phyloP scores from a whole-genome alignment of 164 flowering plant genomes.

The Berberis thunbergii region DNA sequence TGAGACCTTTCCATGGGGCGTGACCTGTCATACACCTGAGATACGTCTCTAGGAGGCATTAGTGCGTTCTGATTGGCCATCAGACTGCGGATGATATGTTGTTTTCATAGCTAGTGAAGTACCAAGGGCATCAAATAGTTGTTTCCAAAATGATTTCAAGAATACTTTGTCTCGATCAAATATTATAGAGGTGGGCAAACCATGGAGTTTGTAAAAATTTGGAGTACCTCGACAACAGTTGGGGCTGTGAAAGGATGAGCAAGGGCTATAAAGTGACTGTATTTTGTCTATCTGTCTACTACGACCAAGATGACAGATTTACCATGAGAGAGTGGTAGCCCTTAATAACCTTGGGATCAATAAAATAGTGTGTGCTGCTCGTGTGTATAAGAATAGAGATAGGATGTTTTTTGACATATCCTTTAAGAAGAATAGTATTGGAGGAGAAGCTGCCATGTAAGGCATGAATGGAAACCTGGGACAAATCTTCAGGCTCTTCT shows the following conservation, averaged over 20 bases:
- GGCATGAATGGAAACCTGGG: too few relatives aligned
- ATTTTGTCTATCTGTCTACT: slow-evolving; percentile 1
- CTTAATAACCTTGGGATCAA: too few relatives aligned
- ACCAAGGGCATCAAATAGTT: neutral
- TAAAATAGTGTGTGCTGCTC: too few relatives aligned
- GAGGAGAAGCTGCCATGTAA: too few relatives aligned
- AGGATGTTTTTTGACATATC: too few relatives aligned
- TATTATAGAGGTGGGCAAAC: neutral
- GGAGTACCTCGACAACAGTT: neutral
- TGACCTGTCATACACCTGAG: neutral
- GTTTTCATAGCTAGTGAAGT: neutral
- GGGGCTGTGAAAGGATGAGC: neutral
- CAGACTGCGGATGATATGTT: neutral
- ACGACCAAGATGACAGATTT: slow-evolving; percentile 3
- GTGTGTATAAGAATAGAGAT: too few relatives aligned
- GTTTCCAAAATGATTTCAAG: neutral
- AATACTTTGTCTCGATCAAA: neutral
- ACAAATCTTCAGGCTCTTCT: too few relatives aligned
- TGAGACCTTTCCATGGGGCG: neutral
- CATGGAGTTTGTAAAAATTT: neutral
- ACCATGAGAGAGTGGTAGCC: too few relatives aligned
- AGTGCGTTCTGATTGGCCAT: neutral
- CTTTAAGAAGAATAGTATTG: too few relatives aligned
- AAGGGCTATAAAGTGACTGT: neutral
- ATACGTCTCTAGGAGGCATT: neutral